Conservation (phyloP, 805 yeast genomes). For the Metschnikowia cerradonensis region DNA sequence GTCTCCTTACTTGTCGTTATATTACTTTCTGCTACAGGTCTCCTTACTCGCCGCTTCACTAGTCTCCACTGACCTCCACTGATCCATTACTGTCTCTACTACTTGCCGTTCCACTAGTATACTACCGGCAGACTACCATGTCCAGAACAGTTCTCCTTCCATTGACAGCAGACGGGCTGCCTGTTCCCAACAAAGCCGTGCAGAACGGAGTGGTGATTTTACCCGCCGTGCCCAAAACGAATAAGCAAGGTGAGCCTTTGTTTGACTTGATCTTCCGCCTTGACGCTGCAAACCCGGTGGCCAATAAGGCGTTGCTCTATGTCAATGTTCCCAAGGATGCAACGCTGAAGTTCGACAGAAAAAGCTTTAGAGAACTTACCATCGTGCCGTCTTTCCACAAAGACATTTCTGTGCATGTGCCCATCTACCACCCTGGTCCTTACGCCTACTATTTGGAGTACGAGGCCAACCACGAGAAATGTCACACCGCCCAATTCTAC, state of each 20-base stretch:
- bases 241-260: slow-evolving; percentile 33
- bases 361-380: slow-evolving; percentile 47
- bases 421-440: slow-evolving; percentile 71
- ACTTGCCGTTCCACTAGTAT: too few species aligned
- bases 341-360: slow-evolving; percentile 49
- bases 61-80: too few species aligned
- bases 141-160: slow-evolving; percentile 40
- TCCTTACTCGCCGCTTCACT: too few species aligned
- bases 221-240: slow-evolving; percentile 38
- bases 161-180: slow-evolving; percentile 46
- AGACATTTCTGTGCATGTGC: slow-evolving; percentile 58
- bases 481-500: slow-evolving; percentile 56
- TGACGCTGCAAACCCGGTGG: slow-evolving; percentile 70
- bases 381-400: slow-evolving; percentile 57
- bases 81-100: too few species aligned
- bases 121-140: slow-evolving; percentile 2
- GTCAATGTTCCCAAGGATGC: slow-evolving; percentile 61
- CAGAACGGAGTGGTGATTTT: slow-evolving; percentile 48
- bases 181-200: slow-evolving; percentile 33
- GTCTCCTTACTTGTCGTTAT: too few species aligned
- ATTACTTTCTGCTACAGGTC: background rate
- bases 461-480: slow-evolving; percentile 25
- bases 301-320: slow-evolving; percentile 68
- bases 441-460: slow-evolving; percentile 71
- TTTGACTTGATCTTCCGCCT: slow-evolving; percentile 57